A percentile compares a stretch with the other conserved stretches of the same genome.
These are phyloP conservation scores for Taphrina wiesneri DNA, from an alignment of 1,139 yeast species.

Conservation along the genomic window DNA sequence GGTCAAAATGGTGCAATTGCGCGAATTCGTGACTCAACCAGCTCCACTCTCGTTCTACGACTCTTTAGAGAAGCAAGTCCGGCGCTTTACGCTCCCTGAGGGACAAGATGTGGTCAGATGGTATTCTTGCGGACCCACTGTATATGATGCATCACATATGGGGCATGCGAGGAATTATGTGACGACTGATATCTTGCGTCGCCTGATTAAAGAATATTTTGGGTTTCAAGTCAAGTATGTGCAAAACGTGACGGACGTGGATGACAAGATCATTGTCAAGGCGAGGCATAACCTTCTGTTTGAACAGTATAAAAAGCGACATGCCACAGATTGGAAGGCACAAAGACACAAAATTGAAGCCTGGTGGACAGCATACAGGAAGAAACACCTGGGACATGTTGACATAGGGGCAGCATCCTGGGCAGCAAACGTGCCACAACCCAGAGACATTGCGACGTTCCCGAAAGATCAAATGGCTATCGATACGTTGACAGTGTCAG, in stretches of 20 bases:
- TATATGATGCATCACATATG: slow-evolving; percentile 96
- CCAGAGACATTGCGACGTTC: slow-evolving; percentile 54
- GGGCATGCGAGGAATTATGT: slow-evolving; percentile 99
- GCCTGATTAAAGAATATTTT: slow-evolving; percentile 84
- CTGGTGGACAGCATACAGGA: slow-evolving; percentile 56
- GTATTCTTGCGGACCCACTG: slow-evolving; percentile 99
- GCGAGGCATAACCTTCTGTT: slow-evolving; percentile 88
- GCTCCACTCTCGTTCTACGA: slow-evolving; percentile 25
- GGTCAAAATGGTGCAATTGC: not conserved
- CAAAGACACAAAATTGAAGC: slow-evolving; percentile 47
- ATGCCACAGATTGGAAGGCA: slow-evolving; percentile 41
- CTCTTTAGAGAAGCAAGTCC: slow-evolving; percentile 21
- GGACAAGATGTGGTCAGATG: slow-evolving; percentile 58
- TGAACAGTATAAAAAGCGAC: slow-evolving; percentile 52
- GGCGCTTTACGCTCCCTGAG: not conserved
- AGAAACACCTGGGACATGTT: slow-evolving; percentile 41
- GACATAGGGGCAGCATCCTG: slow-evolving; percentile 53
- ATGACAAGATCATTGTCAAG: slow-evolving; percentile 90
- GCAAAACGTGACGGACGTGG: slow-evolving; percentile 96
- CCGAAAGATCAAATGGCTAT: slow-evolving; percentile 88
- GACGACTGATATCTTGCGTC: slow-evolving; percentile 85
- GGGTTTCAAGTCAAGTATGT: slow-evolving; percentile 84
- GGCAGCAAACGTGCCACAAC: slow-evolving; percentile 54
- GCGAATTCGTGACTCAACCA: not conserved
- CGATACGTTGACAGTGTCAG: slow-evolving; percentile 63